Evolutionary conservation across 1,139 yeast species (phyloP), one percentile per base, ranked within the genome.

Genomic region (Dujonia santamariae): DNA sequence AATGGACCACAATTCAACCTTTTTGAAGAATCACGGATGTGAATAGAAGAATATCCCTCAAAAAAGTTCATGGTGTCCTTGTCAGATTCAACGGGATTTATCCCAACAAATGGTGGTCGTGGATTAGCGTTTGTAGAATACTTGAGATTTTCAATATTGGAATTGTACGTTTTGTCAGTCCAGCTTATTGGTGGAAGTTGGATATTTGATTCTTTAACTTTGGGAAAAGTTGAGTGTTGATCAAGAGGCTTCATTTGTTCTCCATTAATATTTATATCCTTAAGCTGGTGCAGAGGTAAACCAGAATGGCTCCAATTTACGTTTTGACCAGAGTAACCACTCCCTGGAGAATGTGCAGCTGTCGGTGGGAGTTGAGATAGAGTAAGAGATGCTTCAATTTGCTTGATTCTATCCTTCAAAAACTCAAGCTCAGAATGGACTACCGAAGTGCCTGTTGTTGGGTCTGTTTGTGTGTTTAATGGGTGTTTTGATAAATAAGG

Each of bases 341-440:
- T 3, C 12, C 17, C 9, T 24, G 13, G 25, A 11, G 18, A 13
- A 19, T 28, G 32, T 3, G 26, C 18, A 23, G 12, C 15, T 20
- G 30, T 30, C 15, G 35, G 26, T 11, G 26, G 26, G n/a, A n/a
- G 30, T 13, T 32, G 30, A 20, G 61, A 40, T 3, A 55, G 36
- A 27, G 62, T 56, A 26, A 63, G 53, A 0, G 72, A 61, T 2
- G 67, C 67, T 41, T 71, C 77, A 7, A 71, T 56, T 40, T 63
- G 63, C 34, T 56, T 61, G 28, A 72, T 67, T 39, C 67, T 67
- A 7, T 58, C 56, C 35, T 64, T 63, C 27, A 72, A 48, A 9
- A 51, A 39, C 14, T 66, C 69, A 26, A 56, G 38, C 26, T 50
- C 56, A 1, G 45, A 13, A 9, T 19, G 35, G 18, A 28, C 28